A percentile compares a stretch with the other conserved stretches of the same genome.
These are phyloP conservation scores for Harrya chromipes DNA, from an alignment of 768 basidiomycete genomes.

Conservation along the genomic window DNA sequence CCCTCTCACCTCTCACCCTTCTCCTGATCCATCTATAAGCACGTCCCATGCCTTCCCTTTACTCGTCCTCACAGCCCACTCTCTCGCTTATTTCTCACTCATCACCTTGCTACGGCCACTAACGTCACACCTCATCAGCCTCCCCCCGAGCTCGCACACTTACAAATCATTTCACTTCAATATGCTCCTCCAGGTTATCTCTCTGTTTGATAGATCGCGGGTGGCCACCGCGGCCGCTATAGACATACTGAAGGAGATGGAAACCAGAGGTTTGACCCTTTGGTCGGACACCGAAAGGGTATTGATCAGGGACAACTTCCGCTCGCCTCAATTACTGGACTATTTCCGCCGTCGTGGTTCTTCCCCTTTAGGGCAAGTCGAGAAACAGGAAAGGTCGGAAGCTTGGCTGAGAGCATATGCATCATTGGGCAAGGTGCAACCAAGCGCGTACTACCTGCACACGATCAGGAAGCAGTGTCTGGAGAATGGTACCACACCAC, in stretches of 20 bases:
- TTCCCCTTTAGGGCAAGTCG: neutral
- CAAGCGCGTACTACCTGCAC: conserved; percentile 39
- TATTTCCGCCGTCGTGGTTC: conserved; percentile 33
- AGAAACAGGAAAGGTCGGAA: conserved; percentile 8
- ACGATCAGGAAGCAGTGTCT: conserved; percentile 35
- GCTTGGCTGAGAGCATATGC: conserved; percentile 23
- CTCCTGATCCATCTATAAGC: conserved; percentile 19
- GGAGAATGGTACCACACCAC: conserved; percentile 15
- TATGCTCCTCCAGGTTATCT: conserved; percentile 49
- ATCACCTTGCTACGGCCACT: conserved; percentile 44
- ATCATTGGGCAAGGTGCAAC: conserved; percentile 31
- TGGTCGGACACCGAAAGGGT: conserved; percentile 40
- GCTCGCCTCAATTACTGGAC: conserved; percentile 49
- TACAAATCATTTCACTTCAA: conserved; percentile 43
- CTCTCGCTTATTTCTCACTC: conserved; percentile 51
- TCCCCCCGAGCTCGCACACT: conserved; percentile 16
- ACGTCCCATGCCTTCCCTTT: conserved; percentile 8
- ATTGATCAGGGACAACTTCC: conserved; percentile 48
- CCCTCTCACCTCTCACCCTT: conserved; percentile 33
- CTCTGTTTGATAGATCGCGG: conserved; percentile 40
- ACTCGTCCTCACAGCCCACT: conserved; percentile 33
- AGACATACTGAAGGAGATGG: conserved; percentile 46
- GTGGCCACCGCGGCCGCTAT: conserved; percentile 41
- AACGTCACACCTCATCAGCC: conserved; percentile 40
- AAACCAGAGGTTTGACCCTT: conserved; percentile 41